Evolutionary conservation across 2,329 filamentous ascomycete species (phyloP).

Genomic region (Clarireedia hainanense): DNA sequence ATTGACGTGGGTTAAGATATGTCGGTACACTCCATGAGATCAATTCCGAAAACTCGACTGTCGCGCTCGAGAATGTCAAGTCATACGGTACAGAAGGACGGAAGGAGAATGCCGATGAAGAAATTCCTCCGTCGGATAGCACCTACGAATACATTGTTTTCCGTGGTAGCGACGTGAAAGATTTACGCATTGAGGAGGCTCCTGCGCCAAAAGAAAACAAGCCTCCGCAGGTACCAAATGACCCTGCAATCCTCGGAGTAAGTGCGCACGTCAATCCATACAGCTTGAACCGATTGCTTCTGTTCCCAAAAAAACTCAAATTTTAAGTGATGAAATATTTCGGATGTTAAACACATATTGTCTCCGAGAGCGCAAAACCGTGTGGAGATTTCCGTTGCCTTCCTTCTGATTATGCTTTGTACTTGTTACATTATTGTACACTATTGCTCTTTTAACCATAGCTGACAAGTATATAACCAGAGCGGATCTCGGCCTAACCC

Average conservation of each 20-base stretch:
- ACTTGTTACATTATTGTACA: constrained; percentile 12
- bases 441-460: constrained; percentile 6
- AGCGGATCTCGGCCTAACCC: constrained; percentile 32
- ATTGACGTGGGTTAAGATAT: constrained; percentile 54
- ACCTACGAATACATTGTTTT: constrained; percentile 99
- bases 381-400: constrained; percentile 99
- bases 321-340: constrained; percentile 79
- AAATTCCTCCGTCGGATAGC: constrained; percentile 75
- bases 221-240: constrained; percentile 75
- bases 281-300: constrained; percentile 2
- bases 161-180: constrained; percentile 95
- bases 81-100: constrained; percentile 94
- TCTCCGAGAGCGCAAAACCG: constrained; percentile 87
- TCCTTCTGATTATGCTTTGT: constrained; percentile 74
- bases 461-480: constrained; percentile 28
- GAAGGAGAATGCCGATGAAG: constrained; percentile 67
- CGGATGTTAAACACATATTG: constrained; percentile 88
- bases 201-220: constrained; percentile 66
- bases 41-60: constrained; percentile 93
- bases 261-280: constrained; percentile 40
- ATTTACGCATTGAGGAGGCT: constrained; percentile 84
- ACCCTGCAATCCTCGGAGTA: constrained; percentile 95
- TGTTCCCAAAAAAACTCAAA: background rate
- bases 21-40: constrained; percentile 95
- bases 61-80: constrained; percentile 91